A percentile compares a stretch with the other conserved stretches of the same genome.
These are phyloP conservation scores for Pseudogymnoascus sp. DNA, from an alignment of 2,329 filamentous ascomycete species.

Conservation along the genomic window DNA sequence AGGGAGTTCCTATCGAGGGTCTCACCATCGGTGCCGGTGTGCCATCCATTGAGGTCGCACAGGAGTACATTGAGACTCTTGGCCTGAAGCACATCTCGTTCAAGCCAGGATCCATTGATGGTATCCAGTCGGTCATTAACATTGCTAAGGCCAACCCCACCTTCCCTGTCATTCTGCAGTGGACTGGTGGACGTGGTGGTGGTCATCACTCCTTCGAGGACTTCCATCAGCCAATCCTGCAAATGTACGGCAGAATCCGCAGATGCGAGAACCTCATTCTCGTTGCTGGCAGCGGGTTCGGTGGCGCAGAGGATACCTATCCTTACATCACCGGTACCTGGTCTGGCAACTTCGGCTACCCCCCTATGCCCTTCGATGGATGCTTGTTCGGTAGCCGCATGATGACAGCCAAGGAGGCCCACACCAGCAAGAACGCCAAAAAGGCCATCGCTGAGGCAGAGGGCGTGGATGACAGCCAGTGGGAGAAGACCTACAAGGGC, in stretches of 20 bases:
- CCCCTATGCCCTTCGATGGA: constrained; percentile 90
- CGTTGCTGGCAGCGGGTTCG: constrained; percentile 86
- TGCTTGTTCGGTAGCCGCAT: constrained; percentile 85
- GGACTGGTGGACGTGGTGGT: constrained; percentile 90
- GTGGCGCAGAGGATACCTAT: constrained; percentile 82
- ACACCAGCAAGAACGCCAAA: constrained; percentile 82
- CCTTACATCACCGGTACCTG: constrained; percentile 85
- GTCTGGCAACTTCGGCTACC: constrained; percentile 81
- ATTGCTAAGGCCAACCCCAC: constrained; percentile 89
- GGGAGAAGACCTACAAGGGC: constrained; percentile 91
- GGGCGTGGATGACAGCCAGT: constrained; percentile 73
- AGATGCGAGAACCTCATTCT: constrained; percentile 81
- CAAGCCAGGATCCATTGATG: constrained; percentile 85
- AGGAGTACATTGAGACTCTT: constrained; percentile 88
- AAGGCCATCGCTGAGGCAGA: constrained; percentile 81
- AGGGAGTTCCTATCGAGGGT: constrained; percentile 86
- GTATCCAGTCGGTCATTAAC: constrained; percentile 83
- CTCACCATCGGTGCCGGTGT: constrained; percentile 90
- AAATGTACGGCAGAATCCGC: constrained; percentile 85
- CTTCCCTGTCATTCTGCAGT: constrained; percentile 89
- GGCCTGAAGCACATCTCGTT: constrained; percentile 90
- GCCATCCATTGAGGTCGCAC: constrained; percentile 84
- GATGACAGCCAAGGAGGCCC: constrained; percentile 90
- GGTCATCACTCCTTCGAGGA: constrained; percentile 94
- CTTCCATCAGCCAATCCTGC: constrained; percentile 84